phyloP scores from a whole-genome alignment of 495 filamentous ascomycete genomes.

The Penicillium pancosmium region DNA sequence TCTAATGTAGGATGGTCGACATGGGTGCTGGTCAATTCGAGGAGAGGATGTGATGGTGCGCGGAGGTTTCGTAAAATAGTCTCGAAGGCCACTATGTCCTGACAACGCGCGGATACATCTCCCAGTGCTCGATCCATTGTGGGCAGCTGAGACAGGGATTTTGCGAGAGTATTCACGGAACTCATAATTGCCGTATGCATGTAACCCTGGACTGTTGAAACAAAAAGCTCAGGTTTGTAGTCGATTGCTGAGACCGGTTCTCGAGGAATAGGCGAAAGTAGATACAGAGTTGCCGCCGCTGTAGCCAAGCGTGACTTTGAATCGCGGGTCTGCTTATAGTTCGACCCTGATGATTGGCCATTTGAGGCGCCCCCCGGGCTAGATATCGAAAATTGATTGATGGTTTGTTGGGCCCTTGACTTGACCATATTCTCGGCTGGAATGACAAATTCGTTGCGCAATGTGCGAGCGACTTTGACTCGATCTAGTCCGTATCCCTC shows the following conservation, averaged over 20 bases:
- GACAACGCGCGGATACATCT: constrained; percentile 82
- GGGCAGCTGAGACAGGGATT: constrained; percentile 77
- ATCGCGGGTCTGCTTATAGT: constrained; percentile 81
- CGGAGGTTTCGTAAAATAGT: constrained; percentile 69
- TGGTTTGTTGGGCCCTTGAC: constrained; percentile 73
- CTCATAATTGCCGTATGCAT: constrained; percentile 75
- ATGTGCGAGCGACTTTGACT: constrained; percentile 66
- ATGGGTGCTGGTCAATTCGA: constrained; percentile 34
- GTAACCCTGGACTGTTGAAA: constrained; percentile 79
- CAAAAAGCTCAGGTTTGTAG: constrained; percentile 66
- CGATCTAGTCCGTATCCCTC: constrained; percentile 76
- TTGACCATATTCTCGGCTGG: constrained; percentile 72
- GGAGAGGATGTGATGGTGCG: constrained; percentile 64
- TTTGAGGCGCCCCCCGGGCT: constrained; percentile 41
- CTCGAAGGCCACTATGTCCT: constrained; percentile 88
- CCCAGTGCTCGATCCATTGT: constrained; percentile 78
- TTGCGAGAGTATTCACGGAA: constrained; percentile 68
- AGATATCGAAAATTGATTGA: constrained; percentile 81
- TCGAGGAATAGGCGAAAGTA: constrained; percentile 68
- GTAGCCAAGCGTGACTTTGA: constrained; percentile 71
- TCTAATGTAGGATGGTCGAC: constrained; percentile 11
- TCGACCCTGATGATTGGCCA: constrained; percentile 42
- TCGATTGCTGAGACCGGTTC: constrained; percentile 21
- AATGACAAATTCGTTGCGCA: constrained; percentile 66
- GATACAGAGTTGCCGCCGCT: constrained; percentile 75